phyloP scores from a whole-genome alignment of 106 monocot species.

The Narthecium ossifragum region DNA sequence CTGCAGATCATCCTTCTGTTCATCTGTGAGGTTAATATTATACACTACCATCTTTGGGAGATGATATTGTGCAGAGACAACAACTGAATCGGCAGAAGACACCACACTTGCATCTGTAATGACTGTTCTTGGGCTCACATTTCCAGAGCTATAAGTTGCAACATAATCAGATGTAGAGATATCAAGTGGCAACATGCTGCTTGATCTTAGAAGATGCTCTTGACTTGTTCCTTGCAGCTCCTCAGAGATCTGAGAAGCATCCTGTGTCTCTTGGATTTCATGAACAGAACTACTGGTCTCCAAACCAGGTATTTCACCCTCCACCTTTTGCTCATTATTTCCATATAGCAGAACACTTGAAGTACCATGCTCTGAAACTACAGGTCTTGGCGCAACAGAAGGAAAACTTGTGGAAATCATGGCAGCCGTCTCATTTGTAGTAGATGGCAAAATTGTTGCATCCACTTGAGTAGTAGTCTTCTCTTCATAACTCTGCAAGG shows the following conservation, averaged over 20 bases:
- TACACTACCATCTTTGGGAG: conserved; percentile 67
- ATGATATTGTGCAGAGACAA: conserved; percentile 21
- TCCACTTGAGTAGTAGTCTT: conserved; percentile 10
- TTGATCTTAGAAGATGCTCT: conserved; percentile 34
- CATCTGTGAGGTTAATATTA: conserved; percentile 56
- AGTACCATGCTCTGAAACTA: conserved; percentile 15
- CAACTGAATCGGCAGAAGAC: conserved; percentile 22
- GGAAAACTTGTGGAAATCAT: conserved; percentile 11
- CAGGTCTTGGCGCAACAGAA: conserved; percentile 9
- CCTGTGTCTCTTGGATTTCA: conserved; percentile 35
- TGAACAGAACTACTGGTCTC: conserved; percentile 31
- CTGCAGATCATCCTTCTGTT: conserved; percentile 78
- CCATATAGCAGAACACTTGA: conserved; percentile 12
- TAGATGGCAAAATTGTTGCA: conserved; percentile 13
- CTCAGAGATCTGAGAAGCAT: conserved; percentile 39
- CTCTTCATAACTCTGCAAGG: conserved; percentile 14
- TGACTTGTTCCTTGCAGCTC: conserved; percentile 40
- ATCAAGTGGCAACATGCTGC: conserved; percentile 17
- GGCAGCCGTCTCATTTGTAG: conserved; percentile 4
- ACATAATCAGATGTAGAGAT: conserved; percentile 37
- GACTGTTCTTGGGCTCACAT: conserved; percentile 27
- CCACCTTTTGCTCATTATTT: conserved; percentile 17
- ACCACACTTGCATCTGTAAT: conserved; percentile 30
- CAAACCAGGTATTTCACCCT: conserved; percentile 51
- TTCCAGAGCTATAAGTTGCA: conserved; percentile 35